A percentile compares a stretch with the other conserved stretches of the same genome.
phyloP scores from a whole-genome alignment of 305 asterid genomes.

The Caryopteris hybrid region DNA sequence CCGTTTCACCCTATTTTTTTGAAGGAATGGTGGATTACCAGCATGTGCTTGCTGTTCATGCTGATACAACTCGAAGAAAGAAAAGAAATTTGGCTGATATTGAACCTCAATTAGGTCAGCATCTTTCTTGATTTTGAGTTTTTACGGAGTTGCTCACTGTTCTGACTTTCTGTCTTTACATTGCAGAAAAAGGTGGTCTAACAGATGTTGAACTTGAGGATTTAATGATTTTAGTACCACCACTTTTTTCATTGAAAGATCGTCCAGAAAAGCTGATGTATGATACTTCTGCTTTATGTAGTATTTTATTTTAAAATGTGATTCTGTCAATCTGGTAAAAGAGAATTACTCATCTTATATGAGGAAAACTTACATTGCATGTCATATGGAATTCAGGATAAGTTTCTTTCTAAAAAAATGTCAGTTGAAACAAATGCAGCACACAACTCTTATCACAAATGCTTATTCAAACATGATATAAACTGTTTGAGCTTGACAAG shows the following conservation, averaged over 20 bases:
- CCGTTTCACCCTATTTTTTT: slow-evolving; percentile 17
- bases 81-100: slow-evolving; percentile 78
- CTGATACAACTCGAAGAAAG: slow-evolving; percentile 57
- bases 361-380: not conserved
- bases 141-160: slow-evolving; percentile 1
- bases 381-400: not conserved
- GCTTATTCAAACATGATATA: not conserved
- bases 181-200: slow-evolving; percentile 51
- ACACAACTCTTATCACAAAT: not conserved
- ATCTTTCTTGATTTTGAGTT: slow-evolving; percentile 14
- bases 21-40: slow-evolving; percentile 95
- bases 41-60: slow-evolving; percentile 90
- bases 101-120: slow-evolving; percentile 57
- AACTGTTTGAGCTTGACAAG: not conserved
- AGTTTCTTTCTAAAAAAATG: not conserved
- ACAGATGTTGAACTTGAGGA: slow-evolving; percentile 75
- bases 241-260: slow-evolving; percentile 76
- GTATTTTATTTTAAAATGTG: slow-evolving; percentile 2
- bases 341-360: not conserved
- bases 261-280: slow-evolving; percentile 64
- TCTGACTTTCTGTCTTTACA: slow-evolving; percentile 19
- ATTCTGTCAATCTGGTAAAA: not conserved
- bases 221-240: slow-evolving; percentile 77
- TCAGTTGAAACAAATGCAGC: not conserved
- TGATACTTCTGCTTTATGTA: slow-evolving; percentile 26